phyloP scores from a whole-genome alignment of 2,329 filamentous ascomycete species.

The Aspergillus niger region DNA sequence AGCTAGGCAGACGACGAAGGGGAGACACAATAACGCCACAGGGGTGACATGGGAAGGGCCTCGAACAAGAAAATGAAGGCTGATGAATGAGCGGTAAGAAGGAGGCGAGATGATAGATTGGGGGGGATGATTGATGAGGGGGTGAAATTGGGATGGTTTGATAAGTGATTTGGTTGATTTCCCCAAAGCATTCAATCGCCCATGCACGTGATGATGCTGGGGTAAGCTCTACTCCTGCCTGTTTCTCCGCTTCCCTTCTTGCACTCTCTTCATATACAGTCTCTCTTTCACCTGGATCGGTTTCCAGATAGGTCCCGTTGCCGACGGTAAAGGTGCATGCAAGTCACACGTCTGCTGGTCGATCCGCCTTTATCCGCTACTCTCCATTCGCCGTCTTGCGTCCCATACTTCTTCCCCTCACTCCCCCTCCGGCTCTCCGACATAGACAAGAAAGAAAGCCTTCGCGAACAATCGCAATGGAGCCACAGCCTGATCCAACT shows the following conservation, averaged over 20 bases:
- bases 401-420: not conserved
- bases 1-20: not conserved
- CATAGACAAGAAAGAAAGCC: not conserved
- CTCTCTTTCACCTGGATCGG: too few relatives aligned
- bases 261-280: not conserved
- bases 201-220: conserved; percentile 19
- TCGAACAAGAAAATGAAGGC: not conserved
- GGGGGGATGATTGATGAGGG: not conserved
- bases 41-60: not conserved
- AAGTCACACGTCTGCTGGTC: not conserved
- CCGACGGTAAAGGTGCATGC: conserved; percentile 9
- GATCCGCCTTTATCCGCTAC: not conserved
- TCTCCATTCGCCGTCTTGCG: not conserved
- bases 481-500: conserved; percentile 11
- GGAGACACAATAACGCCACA: not conserved
- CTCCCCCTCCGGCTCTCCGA: not conserved
- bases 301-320: not conserved
- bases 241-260: not conserved
- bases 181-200: not conserved
- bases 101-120: not conserved
- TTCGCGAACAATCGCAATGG: conserved; percentile 9
- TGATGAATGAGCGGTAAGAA: conserved; percentile 2
- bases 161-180: conserved; percentile 15
- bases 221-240: not conserved
- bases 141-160: conserved; percentile 9